A percentile compares a stretch with the other conserved stretches of the same genome.
Conservation (phyloP, 75 land plant species). For the Picea glauca region DNA sequence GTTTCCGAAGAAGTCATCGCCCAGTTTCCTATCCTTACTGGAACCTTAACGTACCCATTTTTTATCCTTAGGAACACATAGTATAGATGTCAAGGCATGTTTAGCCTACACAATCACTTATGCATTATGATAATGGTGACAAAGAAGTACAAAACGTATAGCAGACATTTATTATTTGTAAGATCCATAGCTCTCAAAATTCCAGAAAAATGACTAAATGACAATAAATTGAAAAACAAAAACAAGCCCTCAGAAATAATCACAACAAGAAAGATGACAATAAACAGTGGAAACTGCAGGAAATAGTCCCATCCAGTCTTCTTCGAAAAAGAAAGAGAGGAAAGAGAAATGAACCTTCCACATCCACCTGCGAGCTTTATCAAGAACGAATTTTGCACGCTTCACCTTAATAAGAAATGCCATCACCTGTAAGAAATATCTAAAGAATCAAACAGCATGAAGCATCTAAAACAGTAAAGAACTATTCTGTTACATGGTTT, state of each 20-base stretch:
- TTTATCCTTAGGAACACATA: no score
- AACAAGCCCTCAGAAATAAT: background rate
- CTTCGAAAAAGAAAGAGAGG: background rate
- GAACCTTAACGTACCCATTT: no score
- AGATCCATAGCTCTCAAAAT: background rate
- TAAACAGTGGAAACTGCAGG: background rate
- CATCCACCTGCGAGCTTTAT: slow-evolving; percentile 94
- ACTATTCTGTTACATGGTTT: background rate
- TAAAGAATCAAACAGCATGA: slow-evolving; percentile 7
- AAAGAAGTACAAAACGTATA: no score
- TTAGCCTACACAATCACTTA: no score
- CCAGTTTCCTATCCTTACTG: no score
- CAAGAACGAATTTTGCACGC: slow-evolving; percentile 95
- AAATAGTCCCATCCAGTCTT: background rate
- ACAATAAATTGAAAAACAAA: background rate
- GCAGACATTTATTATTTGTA: background rate
- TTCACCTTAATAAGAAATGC: slow-evolving; percentile 82
- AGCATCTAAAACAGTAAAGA: slow-evolving; percentile 1
- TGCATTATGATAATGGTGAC: no score
- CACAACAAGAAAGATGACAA: background rate
- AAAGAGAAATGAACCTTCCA: slow-evolving; percentile 69
- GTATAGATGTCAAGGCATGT: no score
- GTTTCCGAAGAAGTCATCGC: no score
- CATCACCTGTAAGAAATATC: slow-evolving; percentile 67
- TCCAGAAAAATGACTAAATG: background rate